Evolutionary conservation across 768 basidiomycete species (phyloP), one percentile per base, ranked within the genome.

Genomic region (Cantharellus anzutake): DNA sequence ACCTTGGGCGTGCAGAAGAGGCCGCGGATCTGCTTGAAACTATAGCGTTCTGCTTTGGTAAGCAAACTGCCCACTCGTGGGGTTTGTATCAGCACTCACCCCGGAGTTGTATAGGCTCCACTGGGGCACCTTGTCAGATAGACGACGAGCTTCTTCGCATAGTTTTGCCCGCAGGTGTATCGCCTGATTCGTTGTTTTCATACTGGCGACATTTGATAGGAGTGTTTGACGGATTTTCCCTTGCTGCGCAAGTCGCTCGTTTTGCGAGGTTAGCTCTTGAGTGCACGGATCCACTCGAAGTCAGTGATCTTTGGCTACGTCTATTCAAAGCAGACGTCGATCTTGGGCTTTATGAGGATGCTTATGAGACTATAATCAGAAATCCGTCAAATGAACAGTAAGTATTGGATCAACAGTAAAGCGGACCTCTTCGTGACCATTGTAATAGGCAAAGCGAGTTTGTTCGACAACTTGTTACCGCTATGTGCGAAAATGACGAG

Each of bases 401-500:
- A 71, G 92, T 78, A 52, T 39, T 41, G 41, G 44, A 41, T 59
- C 34, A 14, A 56, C 34, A 60, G 39, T 57, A 38, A 20, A 11
- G 35, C 41, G 5, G 29, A 16, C 59, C 59, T n/a, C 59, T 40
- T 16, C 52, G 14, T 11, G 11, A 11, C 11, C 57, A 14, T 57
- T 4, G 4, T 7, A 51, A 42, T 69, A 96, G 92, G 66, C 86
- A 83, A 73, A 80, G 80, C 56, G 90, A 92, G 63, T 84, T 81
- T 66, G 78, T 88, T 35, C 80, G 81, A 56, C 83, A 86, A 62
- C 75, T 99, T 56, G 82, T 91, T 61, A 84, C 90, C 65, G 80
- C 81, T 64, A 94, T 97, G 87, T 97, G 94, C 68, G 91, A 96
- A 68, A 82, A 83, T 60, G 78, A 84, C 66, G 82, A 86, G 41